Evolutionary conservation across 148 eudicot species (phyloP), one percentile per base, ranked within the genome.

Genomic region (Vaccinium myrtillus): DNA sequence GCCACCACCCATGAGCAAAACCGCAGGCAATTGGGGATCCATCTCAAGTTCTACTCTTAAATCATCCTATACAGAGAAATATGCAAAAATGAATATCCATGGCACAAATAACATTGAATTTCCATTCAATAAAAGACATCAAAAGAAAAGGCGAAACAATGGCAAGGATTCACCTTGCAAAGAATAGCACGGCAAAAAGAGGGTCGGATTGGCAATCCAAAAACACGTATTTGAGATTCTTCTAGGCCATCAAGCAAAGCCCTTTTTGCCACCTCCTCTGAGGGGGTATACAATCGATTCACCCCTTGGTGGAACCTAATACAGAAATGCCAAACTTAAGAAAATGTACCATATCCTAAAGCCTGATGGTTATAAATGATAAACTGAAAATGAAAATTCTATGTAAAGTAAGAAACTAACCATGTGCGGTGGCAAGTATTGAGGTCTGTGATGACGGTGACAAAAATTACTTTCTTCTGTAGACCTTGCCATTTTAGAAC

Each of bases 401-500:
- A 81, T 10, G 51, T 30, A 27, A 39, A 59, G 12, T 79, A 58
- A 12, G 51, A 61, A 69, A 83, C 87, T 90, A 54, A 95, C 99
- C 99, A 97, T 79, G 98, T 97, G 1, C 91, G 93, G 88, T 97
- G 99, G 90, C 99, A 97, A 75, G 99, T 94, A 80, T 90, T 94
- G 81, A 97, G 94, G 83, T 97, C 99, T 10, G 99, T 97, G 80
- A 97, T 97, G 61, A 97, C 98, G 0, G 99, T 95, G 39, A 95
- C 99, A 83, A 97, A 97, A 39, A 95, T 85, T 30, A 97, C 98
- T 90, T 97, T 97, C 90, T 95, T 95, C 83, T 95, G 98, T 50
- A 97, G 93, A 65, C 98, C 96, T 90, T 95, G 99, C 99, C 98
- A 97, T 86, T 95, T 97, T 30, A 97, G 96, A 84, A 97, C 99